Evolutionary conservation across 2,329 filamentous ascomycete species (phyloP), one percentile per base, ranked within the genome.

Genomic region (Arthroderma sp.): DNA sequence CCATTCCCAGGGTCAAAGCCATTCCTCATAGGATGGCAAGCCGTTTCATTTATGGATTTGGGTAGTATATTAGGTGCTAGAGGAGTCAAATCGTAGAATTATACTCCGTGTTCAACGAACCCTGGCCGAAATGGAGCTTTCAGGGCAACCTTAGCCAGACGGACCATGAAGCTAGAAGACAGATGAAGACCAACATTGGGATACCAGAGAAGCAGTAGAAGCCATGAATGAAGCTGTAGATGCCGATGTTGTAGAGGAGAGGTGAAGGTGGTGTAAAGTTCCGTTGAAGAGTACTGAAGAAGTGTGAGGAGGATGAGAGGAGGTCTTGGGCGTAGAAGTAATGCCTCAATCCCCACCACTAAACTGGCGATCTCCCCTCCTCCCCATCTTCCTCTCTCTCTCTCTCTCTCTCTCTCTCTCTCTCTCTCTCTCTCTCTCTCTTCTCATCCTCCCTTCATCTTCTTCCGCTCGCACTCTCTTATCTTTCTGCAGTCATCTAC

Each of bases 331-430:
- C 44, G 44, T 28, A 17, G 15, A n/a, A 51, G 44, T 51, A 51
- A 51, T 51, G 33, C 44, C 44, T 51, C 44, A 51, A 25, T 33
- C 44, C 44, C 44, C 44, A 49, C 44, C 44, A 28, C 44, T 31
- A 6, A 51, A 17, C 44, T 33, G 44, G 44, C 52, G 38, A 56
- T 33, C 35, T 43, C 38, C 41, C 31, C 54, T 43, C 54, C 54
- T 39, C 54, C 7, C 15, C 31, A 6, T 39, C 51, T 9, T 33
- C n/a, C 8, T 21, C n/a, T n/a, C 19, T 21, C 5, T 43, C 13
- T 41, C 52, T 21, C 31, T 9, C 38, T 15, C 31, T 39, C 31
- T 11, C 17, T 21, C 28, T n/a, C 33, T 21, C 13, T 17, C 38
- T 37, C 47, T 31, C 28, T 38, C 38, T 17, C n/a, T 56, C 28